Base-by-base conservation (phyloP, 495 filamentous ascomycete species). In the Xylaria grammica region DNA sequence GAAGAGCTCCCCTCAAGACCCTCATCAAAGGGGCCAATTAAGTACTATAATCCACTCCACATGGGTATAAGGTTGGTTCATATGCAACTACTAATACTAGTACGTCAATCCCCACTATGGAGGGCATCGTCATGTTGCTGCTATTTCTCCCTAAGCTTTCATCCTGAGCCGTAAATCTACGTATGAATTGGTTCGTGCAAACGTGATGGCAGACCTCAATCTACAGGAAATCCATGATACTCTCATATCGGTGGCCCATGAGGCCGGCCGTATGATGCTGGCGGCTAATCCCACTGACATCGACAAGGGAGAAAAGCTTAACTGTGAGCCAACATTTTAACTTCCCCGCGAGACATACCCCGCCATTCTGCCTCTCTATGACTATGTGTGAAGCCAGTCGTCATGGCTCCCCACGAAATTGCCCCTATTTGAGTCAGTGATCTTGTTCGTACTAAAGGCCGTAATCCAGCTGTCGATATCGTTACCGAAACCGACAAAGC, bases 401-500 rank as follows among this genome's bases (percentile, higher is more conserved):
- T 38, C 45, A 38, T 46, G 9, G 48, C 34, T 50, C 49, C 32
- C 26, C 42, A 57, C n/a, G 24, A 17, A 24, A 17, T 10, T n/a
- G 5, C 7, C 32, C 26, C 13, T 26, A n/a, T 11, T 13, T n/a
- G 15, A 27, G 24, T 3, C 24, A 8, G 5, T 10, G 6, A 45
- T 51, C 17, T 51, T n/a, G n/a, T n/a, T 7, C 4, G 6, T 30
- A 32, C 26, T 27, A 51, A 51, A 4, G n/a, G 27, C 29, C 8
- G 10, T 11, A 24, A 32, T 59, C 4, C 50, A 92, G 90, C 90
- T 62, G 89, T 87, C 63, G 93, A 96, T 74, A 85, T 96, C 34
- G 92, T 96, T 32, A 96, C 93, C 26, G 89, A 94, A 75, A 92
- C 92, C 65, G 92, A 96, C 77, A 86, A 86, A 67, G 91, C 90